Base-by-base conservation (phyloP, 306 rosid genomes). In the Cicer pinnatifidum region DNA sequence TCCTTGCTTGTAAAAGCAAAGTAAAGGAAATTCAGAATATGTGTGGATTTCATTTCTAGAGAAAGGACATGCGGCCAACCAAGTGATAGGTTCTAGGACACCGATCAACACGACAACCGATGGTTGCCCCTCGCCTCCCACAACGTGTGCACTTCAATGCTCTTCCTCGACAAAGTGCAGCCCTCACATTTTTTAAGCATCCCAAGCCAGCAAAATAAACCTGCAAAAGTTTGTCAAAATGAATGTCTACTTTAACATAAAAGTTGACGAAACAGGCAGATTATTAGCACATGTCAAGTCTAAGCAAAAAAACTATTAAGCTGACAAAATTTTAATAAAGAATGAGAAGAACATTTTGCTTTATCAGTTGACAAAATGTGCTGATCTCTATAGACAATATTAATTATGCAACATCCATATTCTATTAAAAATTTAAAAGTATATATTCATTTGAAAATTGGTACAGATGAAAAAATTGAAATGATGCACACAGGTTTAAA, bases 121-220 rank as follows among this genome's bases (percentile, higher is more conserved):
- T 89, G 69, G 98, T 94, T 3, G 98, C 98, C 71, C 98, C 98
- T 72, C 92, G 91, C 83, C 98, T 82, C 78, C 96, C 96, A 57
- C 98, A 94, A 23, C 96, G 92, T 46, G 96, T 89, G 87, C 98
- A 94, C 82, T 94, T 94, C 83, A 94, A 84, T 65, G 92, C 97
- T 70, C 92, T 89, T 81, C 98, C 98, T 84, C 98, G 88, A 78
- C 85, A 88, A 78, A 94, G 97, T 20, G 97, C 98, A 72, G 97
- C 98, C 81, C 97, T 88, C 75, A 91, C 91, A 84, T 91, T 94
- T 83, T 89, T 94, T 78, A 94, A 89, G 85, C 98, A 87, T 56
- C 98, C 98, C 90, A 94, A 82, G 78, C 96, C 94, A 81, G 98
- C 97, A 88, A 94, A 94, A 84, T 94, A 94, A 73, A 94, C 98